Evolutionary conservation across 805 yeast species (phyloP).

Genomic region (Danielozyma ontarioensis): DNA sequence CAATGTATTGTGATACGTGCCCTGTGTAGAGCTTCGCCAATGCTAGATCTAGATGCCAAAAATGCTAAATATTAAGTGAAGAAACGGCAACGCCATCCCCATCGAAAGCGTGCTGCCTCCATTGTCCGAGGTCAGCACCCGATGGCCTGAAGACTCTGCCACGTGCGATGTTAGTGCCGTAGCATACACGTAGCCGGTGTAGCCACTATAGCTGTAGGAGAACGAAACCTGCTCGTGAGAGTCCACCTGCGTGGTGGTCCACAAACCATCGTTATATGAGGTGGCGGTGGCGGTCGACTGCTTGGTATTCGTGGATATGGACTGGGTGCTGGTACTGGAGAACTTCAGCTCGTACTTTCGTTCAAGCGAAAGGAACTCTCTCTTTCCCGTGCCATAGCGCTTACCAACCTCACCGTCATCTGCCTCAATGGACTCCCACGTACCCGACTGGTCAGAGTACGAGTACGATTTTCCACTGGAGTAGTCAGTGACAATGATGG

Average conservation of each 20-base stretch:
- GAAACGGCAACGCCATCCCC: too few species aligned
- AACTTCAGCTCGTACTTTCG: not conserved
- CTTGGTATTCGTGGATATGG: too few species aligned
- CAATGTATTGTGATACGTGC: too few species aligned
- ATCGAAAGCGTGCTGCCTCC: too few species aligned
- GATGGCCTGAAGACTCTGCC: not conserved
- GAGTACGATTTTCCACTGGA: slow-evolving; percentile 49
- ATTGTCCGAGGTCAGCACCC: too few species aligned
- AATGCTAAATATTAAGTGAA: too few species aligned
- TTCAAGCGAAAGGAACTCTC: not conserved
- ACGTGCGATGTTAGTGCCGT: not conserved
- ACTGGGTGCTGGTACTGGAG: not conserved
- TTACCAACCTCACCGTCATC: slow-evolving; percentile 44
- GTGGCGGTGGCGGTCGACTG: too few species aligned
- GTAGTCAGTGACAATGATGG: slow-evolving; percentile 61
- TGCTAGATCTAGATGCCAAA: too few species aligned
- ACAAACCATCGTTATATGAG: not conserved
- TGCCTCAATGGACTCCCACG: slow-evolving; percentile 56
- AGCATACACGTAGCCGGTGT: not conserved
- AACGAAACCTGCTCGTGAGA: not conserved
- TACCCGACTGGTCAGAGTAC: slow-evolving; percentile 53
- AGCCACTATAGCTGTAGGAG: not conserved
- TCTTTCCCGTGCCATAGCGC: not conserved
- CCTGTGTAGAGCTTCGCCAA: too few species aligned
- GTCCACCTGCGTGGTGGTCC: not conserved